These are phyloP conservation scores for Phytophthora pistaciae DNA, from an alignment of 352 stramenopile genomes.

Conservation along the genomic window DNA sequence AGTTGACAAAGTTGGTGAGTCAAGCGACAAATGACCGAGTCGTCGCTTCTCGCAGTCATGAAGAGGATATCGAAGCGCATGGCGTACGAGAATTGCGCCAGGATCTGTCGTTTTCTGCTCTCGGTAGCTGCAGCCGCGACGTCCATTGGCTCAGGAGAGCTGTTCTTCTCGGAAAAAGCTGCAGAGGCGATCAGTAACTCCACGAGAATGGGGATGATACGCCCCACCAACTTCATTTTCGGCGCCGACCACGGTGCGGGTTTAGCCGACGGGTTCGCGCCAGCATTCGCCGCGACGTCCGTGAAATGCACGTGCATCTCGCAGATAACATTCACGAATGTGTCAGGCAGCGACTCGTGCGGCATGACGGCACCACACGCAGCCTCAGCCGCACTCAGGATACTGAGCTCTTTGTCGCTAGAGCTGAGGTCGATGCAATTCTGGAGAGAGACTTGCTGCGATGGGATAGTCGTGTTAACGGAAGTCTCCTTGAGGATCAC, in stretches of 20 bases:
- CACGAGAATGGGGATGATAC: conserved; percentile 48
- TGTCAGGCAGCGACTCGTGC: conserved; percentile 50
- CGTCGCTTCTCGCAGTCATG: conserved; percentile 48
- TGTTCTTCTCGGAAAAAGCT: conserved; percentile 30
- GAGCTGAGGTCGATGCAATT: conserved; percentile 54
- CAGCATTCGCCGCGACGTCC: conserved; percentile 2
- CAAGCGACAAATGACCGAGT: conserved; percentile 44
- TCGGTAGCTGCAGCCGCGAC: neutral
- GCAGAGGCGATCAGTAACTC: conserved; percentile 49
- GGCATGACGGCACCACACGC: conserved; percentile 47
- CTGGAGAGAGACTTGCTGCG: conserved; percentile 29
- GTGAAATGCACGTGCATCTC: conserved; percentile 50
- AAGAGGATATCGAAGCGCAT: conserved; percentile 51
- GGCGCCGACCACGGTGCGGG: conserved; percentile 34
- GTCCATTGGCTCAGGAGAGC: conserved; percentile 7
- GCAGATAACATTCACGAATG: conserved; percentile 43
- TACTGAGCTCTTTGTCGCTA: conserved; percentile 50
- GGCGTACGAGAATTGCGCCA: conserved; percentile 43
- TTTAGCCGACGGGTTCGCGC: conserved; percentile 4
- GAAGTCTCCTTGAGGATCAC: conserved; percentile 62
- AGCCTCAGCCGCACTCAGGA: conserved; percentile 37
- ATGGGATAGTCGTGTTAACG: conserved; percentile 12
- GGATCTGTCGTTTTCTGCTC: conserved; percentile 32
- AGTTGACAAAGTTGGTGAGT: conserved; percentile 62
- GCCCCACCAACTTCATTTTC: conserved; percentile 44